phyloP scores from a whole-genome alignment of 768 basidiomycete genomes.

The Strobilomyces dryophilus region DNA sequence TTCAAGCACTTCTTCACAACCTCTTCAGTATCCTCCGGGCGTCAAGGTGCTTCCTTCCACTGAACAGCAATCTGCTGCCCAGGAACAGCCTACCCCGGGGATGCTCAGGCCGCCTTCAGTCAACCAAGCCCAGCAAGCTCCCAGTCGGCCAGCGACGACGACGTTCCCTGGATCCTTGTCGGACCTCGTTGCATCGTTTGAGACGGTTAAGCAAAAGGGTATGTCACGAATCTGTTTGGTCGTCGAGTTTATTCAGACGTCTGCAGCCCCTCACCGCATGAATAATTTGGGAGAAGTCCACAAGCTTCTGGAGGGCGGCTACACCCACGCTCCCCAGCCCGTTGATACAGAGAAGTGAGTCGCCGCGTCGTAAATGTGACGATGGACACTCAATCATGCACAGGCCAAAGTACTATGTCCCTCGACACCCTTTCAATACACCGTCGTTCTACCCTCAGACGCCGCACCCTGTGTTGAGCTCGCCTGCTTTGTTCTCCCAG shows the following conservation, averaged over 20 bases:
- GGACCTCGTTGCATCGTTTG: conserved; percentile 91
- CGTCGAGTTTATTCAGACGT: conserved; percentile 1
- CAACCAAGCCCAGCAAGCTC: conserved; percentile 40
- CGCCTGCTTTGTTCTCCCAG: conserved; percentile 81
- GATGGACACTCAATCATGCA: conserved; percentile 7
- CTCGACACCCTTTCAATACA: conserved; percentile 88
- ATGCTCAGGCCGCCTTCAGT: conserved; percentile 53
- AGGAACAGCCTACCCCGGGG: conserved; percentile 35
- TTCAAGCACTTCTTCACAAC: conserved; percentile 23
- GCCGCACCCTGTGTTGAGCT: conserved; percentile 74
- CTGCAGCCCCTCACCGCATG: conserved; percentile 71
- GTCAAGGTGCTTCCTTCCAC: conserved; percentile 48
- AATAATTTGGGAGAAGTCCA: conserved; percentile 87
- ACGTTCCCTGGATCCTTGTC: conserved; percentile 83
- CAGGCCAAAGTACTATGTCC: conserved; percentile 96
- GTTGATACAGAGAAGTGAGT: conserved; percentile 94
- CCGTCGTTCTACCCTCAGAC: conserved; percentile 92
- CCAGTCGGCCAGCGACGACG: conserved; percentile 38
- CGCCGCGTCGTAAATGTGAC: conserved; percentile 10
- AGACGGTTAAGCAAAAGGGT: conserved; percentile 97
- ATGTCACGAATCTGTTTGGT: conserved; percentile 13
- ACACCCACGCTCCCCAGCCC: conserved; percentile 84
- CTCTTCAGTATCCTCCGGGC: conserved; percentile 64
- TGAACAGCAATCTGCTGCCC: conserved; percentile 36
- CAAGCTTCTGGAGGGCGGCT: conserved; percentile 90